phyloP scores from a whole-genome alignment of 176 grass and related monocot species.

The Zoysia pacifica region DNA sequence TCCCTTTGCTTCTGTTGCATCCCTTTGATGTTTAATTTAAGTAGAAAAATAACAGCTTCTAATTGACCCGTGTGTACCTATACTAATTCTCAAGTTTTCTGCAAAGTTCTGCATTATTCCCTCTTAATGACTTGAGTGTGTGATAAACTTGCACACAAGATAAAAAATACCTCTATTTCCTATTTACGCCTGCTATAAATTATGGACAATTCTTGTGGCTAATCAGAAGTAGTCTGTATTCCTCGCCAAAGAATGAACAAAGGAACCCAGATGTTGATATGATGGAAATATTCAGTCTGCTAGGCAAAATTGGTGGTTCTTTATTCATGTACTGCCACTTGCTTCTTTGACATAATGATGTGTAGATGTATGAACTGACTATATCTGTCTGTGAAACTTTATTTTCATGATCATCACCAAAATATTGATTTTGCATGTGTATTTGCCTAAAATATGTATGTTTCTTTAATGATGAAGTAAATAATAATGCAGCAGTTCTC shows the following conservation, averaged over 20 bases:
- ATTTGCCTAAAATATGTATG: neutral
- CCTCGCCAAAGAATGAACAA: neutral
- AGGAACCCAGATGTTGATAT: neutral
- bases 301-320: neutral
- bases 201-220: slow-evolving; percentile 9
- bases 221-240: slow-evolving; percentile 24
- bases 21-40: slow-evolving; percentile 10
- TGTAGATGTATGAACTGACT: slow-evolving; percentile 6
- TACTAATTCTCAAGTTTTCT: neutral
- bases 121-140: neutral
- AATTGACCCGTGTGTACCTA: neutral
- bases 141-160: slow-evolving; percentile 21
- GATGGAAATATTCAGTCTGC: neutral
- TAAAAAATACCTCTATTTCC: neutral
- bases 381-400: neutral
- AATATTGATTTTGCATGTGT: neutral
- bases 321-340: slow-evolving; percentile 25
- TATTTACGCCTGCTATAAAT: slow-evolving; percentile 1
- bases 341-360: neutral
- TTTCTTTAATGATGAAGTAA: slow-evolving; percentile 22
- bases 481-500: neutral
- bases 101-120: neutral
- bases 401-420: neutral
- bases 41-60: neutral
- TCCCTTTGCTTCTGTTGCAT: slow-evolving; percentile 21